A percentile compares a stretch with the other conserved stretches of the same genome.
Conservation (phyloP, 2,329 filamentous ascomycete genomes). For the Acrocalymma vagum region DNA sequence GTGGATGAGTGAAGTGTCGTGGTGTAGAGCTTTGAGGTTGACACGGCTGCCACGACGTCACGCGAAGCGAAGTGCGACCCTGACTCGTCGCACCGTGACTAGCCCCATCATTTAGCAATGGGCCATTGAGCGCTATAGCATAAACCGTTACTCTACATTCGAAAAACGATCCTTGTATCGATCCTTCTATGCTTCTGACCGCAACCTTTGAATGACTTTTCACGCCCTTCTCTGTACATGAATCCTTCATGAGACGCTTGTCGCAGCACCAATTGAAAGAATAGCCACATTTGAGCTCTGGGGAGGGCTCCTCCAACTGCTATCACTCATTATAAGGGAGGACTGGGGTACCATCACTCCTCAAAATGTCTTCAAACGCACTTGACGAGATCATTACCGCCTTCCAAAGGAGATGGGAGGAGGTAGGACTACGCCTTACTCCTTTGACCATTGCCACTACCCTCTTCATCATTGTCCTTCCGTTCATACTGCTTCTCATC, state of each 20-base stretch:
- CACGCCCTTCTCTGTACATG: background rate
- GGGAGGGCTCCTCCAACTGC: background rate
- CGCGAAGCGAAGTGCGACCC: constrained; percentile 21
- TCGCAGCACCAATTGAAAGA: background rate
- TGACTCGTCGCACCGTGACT: constrained; percentile 29
- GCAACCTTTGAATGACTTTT: background rate
- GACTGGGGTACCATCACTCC: background rate
- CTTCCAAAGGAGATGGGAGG: no score
- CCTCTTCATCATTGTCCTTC: constrained; percentile 11
- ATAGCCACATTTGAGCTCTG: background rate
- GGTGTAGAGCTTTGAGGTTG: constrained; percentile 11
- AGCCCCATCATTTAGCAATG: background rate
- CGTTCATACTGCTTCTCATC: constrained; percentile 20
- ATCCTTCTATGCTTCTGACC: constrained; percentile 4
- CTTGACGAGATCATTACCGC: background rate
- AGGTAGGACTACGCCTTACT: no score
- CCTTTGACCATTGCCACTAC: no score
- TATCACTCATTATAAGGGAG: background rate
- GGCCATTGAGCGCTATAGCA: no score
- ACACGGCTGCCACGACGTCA: constrained; percentile 29
- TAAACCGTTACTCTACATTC: no score
- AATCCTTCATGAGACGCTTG: background rate
- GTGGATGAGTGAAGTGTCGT: constrained; percentile 1
- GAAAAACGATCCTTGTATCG: constrained; percentile 17
- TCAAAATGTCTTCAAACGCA: constrained; percentile 3